Percentiles rank a stretch among this genome's conserved stretches.
phyloP scores from a whole-genome alignment of 805 yeast genomes.

The Wickerhamiella azymoides region DNA sequence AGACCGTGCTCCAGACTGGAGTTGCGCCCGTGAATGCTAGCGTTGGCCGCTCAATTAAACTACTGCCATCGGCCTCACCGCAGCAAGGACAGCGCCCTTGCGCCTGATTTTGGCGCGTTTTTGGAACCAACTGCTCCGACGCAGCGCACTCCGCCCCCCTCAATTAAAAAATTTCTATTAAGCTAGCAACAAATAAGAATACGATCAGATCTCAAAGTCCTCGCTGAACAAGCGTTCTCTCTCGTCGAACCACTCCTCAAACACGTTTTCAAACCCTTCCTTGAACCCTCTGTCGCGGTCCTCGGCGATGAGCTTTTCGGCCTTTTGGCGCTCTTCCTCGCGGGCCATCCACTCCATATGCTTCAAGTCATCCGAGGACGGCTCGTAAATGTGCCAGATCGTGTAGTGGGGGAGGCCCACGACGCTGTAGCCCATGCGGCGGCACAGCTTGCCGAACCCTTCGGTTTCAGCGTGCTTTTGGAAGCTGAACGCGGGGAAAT shows the following conservation, averaged over 20 bases:
- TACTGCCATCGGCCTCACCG: no score
- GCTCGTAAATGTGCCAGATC: constrained; percentile 95
- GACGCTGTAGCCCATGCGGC: constrained; percentile 75
- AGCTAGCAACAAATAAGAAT: no score
- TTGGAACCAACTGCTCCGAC: no score
- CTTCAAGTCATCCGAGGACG: constrained; percentile 77
- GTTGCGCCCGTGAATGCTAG: no score
- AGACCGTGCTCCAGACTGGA: no score
- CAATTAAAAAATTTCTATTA: not conserved
- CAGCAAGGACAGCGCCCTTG: no score
- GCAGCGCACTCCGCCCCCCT: not conserved
- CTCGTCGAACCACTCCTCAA: constrained; percentile 59
- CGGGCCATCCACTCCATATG: constrained; percentile 37
- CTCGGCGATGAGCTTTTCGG: constrained; percentile 24
- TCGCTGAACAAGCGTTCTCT: constrained; percentile 41
- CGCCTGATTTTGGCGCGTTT: no score
- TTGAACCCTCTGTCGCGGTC: constrained; percentile 40
- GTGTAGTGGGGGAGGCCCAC: constrained; percentile 89
- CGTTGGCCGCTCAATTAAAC: no score
- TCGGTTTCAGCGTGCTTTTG: constrained; percentile 95
- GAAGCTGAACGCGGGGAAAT: constrained; percentile 92
- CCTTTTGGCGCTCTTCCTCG: constrained; percentile 28
- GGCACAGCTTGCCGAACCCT: constrained; percentile 82
- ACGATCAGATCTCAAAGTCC: constrained; percentile 2
- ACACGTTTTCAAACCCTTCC: constrained; percentile 64